These are phyloP conservation scores for Termitomyces eurrhizus DNA, from an alignment of 768 basidiomycete genomes.

Conservation along the genomic window DNA sequence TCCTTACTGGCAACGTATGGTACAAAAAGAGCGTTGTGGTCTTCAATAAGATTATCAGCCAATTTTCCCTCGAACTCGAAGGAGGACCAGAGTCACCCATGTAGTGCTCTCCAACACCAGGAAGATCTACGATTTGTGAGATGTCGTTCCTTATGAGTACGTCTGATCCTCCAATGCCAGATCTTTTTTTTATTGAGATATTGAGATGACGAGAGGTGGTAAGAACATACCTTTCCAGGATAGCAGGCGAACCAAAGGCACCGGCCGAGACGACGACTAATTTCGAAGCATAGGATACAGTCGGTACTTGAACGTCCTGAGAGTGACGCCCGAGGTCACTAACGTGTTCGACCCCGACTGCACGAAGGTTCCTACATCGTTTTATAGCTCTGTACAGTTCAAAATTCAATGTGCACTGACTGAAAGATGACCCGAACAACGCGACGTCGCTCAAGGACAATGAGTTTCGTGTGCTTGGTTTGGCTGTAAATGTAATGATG, in stretches of 20 bases:
- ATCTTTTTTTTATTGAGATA: conserved; percentile 25
- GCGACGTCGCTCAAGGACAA: conserved; percentile 33
- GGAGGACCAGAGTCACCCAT: conserved; percentile 30
- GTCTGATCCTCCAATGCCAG: conserved; percentile 59
- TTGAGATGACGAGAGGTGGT: neutral
- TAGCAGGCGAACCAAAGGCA: conserved; percentile 51
- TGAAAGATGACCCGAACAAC: conserved; percentile 49
- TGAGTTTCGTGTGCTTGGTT: conserved; percentile 36
- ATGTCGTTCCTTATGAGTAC: conserved; percentile 48
- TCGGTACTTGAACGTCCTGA: conserved; percentile 16
- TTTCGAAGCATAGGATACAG: conserved; percentile 34
- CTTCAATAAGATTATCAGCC: conserved; percentile 20
- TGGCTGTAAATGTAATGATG: conserved; percentile 51
- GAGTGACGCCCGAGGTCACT: conserved; percentile 28
- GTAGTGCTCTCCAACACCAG: conserved; percentile 73
- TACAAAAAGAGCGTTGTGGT: conserved; percentile 32
- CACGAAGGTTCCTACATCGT: conserved; percentile 30
- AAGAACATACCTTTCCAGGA: conserved; percentile 41
- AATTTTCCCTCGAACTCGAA: neutral
- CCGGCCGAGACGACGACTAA: conserved; percentile 50
- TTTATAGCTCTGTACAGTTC: neutral
- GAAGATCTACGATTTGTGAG: conserved; percentile 54
- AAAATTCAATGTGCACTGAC: conserved; percentile 23
- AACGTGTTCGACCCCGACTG: conserved; percentile 51
- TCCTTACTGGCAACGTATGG: conserved; percentile 42